Evolutionary conservation across 805 yeast genomes (phyloP), one percentile per base, ranked within the genome.

Genomic region (Starmerella bombi): DNA sequence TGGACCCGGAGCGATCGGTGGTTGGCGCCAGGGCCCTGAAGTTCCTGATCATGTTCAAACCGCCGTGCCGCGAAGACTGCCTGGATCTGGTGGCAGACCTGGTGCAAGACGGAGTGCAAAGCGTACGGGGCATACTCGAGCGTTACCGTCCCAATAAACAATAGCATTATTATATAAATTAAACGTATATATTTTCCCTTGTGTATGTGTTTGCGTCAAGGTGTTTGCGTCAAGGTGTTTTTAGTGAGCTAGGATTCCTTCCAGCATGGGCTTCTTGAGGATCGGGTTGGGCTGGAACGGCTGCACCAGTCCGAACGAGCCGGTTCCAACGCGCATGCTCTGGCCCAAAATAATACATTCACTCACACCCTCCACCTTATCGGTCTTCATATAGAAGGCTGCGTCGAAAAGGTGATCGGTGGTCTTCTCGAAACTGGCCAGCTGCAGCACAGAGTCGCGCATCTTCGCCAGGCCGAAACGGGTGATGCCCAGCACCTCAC

Each of bases 321-420:
- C 98, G 1, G 99, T 91, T 59, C 99, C 99, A 50, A 91, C 78
- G 38, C 80, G 73, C 96, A 91, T 88, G 40, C 96, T 85, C 66
- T 91, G 97, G 32, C 99, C 99, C 49, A 91, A 69, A 53, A 91
- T 93, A 53, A 91, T 91, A 66, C 97, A 82, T 62, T 91, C 99
- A 20, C 94, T 80, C 15, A 91, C 98, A 64, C 99, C 99, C 61
- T 91, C 97, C 42, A 91, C 82, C 51, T 77, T 72, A 62, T 91
- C 99, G 18, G 77, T 79, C 70, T 91, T 91, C 95, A 86, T 88
- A 63, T 79, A 91, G 69, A 88, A 91, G 0, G 97, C 86, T 2
- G 99, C 99, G 60, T 91, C 98, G 55, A 91, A 91, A 60, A 91
- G 70, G 63, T 91, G 99, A 60, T 91, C 99, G 0, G 98, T 88